Percentiles rank a stretch among this genome's conserved stretches.
Conservation (phyloP, 192 early-diverging fungal genomes). For the Gaertneriomyces semiglobifer region DNA sequence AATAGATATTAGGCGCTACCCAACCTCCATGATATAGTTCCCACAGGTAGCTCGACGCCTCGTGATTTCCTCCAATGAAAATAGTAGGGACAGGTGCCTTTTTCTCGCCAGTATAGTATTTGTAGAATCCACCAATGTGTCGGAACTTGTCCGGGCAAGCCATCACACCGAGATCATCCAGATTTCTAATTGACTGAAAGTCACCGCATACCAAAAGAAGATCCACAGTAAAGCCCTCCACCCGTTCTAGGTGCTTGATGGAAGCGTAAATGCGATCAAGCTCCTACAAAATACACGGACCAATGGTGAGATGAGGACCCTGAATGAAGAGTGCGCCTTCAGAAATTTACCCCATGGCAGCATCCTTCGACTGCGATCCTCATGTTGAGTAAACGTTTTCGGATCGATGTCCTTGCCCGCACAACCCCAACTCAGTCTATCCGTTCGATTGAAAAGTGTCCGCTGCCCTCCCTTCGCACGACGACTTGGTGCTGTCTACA, state of each 20-base stretch:
- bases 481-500: too few species aligned
- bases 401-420: too few species aligned
- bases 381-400: constrained; percentile 16
- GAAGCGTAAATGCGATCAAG: constrained; percentile 86
- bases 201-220: constrained; percentile 96
- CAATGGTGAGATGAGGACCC: too few species aligned
- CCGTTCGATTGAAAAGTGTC: too few species aligned
- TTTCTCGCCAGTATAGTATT: constrained; percentile 86
- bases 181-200: constrained; percentile 90
- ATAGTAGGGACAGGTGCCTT: constrained; percentile 82
- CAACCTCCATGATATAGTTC: constrained; percentile 96
- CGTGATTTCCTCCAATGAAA: constrained; percentile 99
- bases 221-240: constrained; percentile 70
- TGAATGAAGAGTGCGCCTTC: too few species aligned
- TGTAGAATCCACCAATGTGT: constrained; percentile 78
- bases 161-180: constrained; percentile 72
- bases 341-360: constrained; percentile 68
- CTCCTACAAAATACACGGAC: constrained; percentile 25
- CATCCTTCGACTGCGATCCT: constrained; percentile 91
- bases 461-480: too few species aligned
- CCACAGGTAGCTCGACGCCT: constrained; percentile 89
- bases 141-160: constrained; percentile 86
- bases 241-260: constrained; percentile 58
- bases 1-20: constrained; percentile 92
- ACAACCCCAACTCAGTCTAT: too few species aligned